Conservation (phyloP, 2,329 filamentous ascomycete species). For the Aureobasidium sp. region DNA sequence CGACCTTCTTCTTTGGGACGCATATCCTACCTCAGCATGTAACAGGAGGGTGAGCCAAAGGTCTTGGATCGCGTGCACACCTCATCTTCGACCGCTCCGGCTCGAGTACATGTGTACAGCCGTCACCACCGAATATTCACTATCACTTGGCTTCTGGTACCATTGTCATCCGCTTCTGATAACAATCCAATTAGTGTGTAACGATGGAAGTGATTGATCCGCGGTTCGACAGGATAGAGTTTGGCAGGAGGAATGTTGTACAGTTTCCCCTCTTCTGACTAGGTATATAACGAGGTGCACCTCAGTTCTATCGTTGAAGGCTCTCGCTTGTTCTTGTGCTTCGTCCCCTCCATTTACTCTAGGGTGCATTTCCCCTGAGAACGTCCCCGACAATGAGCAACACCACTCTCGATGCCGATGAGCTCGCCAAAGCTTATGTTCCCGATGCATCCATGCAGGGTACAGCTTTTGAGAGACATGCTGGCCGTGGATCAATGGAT, state of each 20-base stretch:
- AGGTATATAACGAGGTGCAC: not conserved
- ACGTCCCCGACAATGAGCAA: not conserved
- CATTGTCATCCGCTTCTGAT: slow-evolving; percentile 1
- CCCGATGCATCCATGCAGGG: not conserved
- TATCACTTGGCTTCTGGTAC: slow-evolving; percentile 9
- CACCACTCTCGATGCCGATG: not conserved
- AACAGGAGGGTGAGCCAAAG: not conserved
- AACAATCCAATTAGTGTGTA: not conserved
- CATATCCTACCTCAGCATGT: slow-evolving; percentile 5
- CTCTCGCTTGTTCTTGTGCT: not conserved
- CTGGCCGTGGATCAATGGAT: slow-evolving; percentile 9
- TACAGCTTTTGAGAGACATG: not conserved
- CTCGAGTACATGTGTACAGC: not conserved
- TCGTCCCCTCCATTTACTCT: not conserved
- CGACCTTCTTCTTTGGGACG: slow-evolving; percentile 7
- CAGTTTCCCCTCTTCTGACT: not conserved
- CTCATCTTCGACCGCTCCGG: not conserved
- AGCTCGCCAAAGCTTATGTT: slow-evolving; percentile 3
- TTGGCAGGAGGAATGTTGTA: not conserved
- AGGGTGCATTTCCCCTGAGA: not conserved
- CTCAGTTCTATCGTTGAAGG: not conserved
- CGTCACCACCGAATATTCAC: slow-evolving; percentile 5
- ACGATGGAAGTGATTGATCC: not conserved
- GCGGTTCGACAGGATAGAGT: not conserved
- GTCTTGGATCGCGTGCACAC: not conserved